Conservation (phyloP, 1,284 basidiomycete species). For the Megacollybia platyphylla region DNA sequence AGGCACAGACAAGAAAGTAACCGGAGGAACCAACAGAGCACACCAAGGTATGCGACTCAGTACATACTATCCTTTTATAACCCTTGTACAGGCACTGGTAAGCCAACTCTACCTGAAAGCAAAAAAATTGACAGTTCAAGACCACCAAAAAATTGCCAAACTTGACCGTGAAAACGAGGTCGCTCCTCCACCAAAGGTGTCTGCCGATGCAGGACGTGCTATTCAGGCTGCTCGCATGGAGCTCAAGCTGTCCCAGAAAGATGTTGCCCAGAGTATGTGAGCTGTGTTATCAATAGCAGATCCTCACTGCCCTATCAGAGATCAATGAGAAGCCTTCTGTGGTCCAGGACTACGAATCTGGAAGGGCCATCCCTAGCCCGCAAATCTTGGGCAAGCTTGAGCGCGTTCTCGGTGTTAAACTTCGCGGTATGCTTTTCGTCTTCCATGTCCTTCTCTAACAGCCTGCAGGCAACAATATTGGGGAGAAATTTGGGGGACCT, state of each 20-base stretch:
- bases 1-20: constrained; percentile 66
- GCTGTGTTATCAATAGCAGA: no score
- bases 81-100: no score
- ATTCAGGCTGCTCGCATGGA: constrained; percentile 78
- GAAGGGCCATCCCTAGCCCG: constrained; percentile 83
- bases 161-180: constrained; percentile 95
- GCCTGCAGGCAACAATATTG: constrained; percentile 56
- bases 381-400: constrained; percentile 91
- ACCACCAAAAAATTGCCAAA: constrained; percentile 90
- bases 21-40: constrained; percentile 58
- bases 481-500: constrained; percentile 67
- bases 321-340: constrained; percentile 86
- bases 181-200: constrained; percentile 83
- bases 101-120: background rate
- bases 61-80: background rate
- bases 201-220: constrained; percentile 72
- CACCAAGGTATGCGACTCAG: constrained; percentile 39
- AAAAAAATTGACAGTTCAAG: constrained; percentile 45
- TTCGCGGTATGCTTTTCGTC: constrained; percentile 53
- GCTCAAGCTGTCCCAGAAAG: constrained; percentile 80
- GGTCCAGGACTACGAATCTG: constrained; percentile 83
- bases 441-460: constrained; percentile 4
- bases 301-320: no score
- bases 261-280: constrained; percentile 67
- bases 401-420: constrained; percentile 80